Base-by-base conservation (phyloP, 257 asterid genomes). In the Coffea canephora region DNA sequence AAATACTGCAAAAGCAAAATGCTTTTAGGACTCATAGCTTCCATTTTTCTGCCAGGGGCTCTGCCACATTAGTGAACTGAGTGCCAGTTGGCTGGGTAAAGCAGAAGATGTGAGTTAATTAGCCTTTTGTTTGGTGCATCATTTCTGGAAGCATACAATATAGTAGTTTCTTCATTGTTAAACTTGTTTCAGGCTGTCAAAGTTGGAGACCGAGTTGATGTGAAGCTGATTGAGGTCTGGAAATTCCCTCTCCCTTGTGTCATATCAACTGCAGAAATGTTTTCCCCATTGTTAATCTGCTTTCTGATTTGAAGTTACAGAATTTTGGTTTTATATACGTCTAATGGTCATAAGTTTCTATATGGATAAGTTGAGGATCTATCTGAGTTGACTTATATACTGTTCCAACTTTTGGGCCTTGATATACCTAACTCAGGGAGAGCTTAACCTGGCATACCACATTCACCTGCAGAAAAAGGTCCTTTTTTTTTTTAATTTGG, bases 31-130 rank as follows among this genome's bases (percentile, higher is more conserved):
- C 39, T 55, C 69, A 34, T n/a, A 52, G 39, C 48, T 66, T 66
- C 52, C 31, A 31, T 75, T 65, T 78, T 41, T 69, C 82, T 77
- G 78, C 79, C 89, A 94, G 97, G 99, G 99, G 79, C 89, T 95
- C 7, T 95, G 98, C 86, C 99, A 95, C 85, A 89, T 95, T 80
- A 95, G 99, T 61, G 99, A 95, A 86, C 77, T 95, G 91, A 95
- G 94, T 85, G 89, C 97, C 69, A 80, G 78, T 88, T 95, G 98
- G 98, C 88, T 95, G 80, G 94, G 96, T 65, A 93, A 93, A 89
- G 90, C 99, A 49, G 98, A 95, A 83, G 99, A 95, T 84, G 99
- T 91, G 88, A 89, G 98, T 34, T 23, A 78, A 73, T 82, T 69
- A 79, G 59, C 64, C 80, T 62, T 57, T 41, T 69, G 36, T 83